Percentiles rank a stretch among this genome's conserved stretches.
phyloP scores from a whole-genome alignment of 441 rosid genomes.

The Jatropha multifida region DNA sequence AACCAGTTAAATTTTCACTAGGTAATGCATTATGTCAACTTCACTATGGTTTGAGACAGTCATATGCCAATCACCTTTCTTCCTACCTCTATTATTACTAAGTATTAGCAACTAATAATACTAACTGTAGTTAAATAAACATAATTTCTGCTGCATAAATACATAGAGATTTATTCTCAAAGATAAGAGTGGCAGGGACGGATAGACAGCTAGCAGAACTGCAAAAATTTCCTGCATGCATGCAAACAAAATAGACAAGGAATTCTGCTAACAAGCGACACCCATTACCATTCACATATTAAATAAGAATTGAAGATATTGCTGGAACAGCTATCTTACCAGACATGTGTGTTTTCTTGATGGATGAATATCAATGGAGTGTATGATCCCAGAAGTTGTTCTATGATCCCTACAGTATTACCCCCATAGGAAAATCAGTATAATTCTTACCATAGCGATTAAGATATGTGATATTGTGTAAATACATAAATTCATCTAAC shows the following conservation, averaged over 20 bases:
- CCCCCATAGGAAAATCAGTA: constrained; percentile 17
- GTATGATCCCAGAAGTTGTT: constrained; percentile 64
- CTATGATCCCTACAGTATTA: constrained; percentile 58
- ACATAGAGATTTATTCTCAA: neutral
- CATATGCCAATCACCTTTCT: neutral
- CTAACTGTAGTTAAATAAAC: neutral
- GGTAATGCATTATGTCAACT: neutral
- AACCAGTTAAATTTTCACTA: neutral
- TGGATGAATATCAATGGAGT: constrained; percentile 86
- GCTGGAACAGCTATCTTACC: constrained; percentile 39
- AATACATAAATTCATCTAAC: neutral
- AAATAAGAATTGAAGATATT: neutral
- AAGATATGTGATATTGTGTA: neutral
- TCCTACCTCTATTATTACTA: neutral
- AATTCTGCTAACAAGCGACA: constrained; percentile 3
- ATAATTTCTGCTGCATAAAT: neutral
- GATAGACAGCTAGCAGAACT: neutral
- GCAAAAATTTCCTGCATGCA: neutral
- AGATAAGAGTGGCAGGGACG: neutral
- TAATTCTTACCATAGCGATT: neutral
- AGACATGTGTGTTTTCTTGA: constrained; percentile 88
- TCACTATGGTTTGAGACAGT: neutral
- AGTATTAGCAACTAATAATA: neutral
- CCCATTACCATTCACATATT: neutral
- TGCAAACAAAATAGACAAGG: neutral